Percentiles rank a stretch among this genome's conserved stretches.
phyloP scores from a whole-genome alignment of 1,139 yeast species.

The Meyerozyma guilliermondii region DNA sequence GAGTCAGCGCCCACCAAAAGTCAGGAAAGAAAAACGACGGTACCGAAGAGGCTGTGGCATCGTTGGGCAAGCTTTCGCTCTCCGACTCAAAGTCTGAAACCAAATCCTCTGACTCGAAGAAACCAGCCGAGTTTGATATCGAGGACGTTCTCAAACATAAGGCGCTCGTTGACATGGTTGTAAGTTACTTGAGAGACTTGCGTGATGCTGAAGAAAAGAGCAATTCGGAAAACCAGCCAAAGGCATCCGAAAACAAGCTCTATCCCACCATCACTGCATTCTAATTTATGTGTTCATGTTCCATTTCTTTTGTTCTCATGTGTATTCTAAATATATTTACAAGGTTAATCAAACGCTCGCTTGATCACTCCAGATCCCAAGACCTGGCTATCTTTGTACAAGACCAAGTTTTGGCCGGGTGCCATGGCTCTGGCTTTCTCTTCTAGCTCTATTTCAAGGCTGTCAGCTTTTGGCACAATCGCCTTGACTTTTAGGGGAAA shows the following conservation, averaged over 20 bases:
- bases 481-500: conserved; percentile 32
- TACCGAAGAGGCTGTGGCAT: conserved; percentile 7
- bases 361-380: conserved; percentile 66
- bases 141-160: conserved; percentile 34
- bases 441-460: conserved; percentile 28
- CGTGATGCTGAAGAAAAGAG: conserved; percentile 10
- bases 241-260: conserved; percentile 17
- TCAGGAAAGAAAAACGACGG: conserved; percentile 19
- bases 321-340: conserved; percentile 2
- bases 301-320: neutral
- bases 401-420: conserved; percentile 80
- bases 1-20: conserved; percentile 36
- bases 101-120: conserved; percentile 9
- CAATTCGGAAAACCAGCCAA: conserved; percentile 5
- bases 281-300: conserved; percentile 11
- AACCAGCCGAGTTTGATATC: conserved; percentile 15
- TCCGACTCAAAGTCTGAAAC: conserved; percentile 9
- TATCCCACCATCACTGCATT: conserved; percentile 44
- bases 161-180: conserved; percentile 29
- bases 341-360: conserved; percentile 8
- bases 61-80: conserved; percentile 5
- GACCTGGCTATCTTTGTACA: conserved; percentile 63
- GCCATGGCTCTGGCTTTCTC: conserved; percentile 69
- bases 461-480: conserved; percentile 7
- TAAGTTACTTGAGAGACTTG: conserved; percentile 21